Evolutionary conservation across 345 rosid species (phyloP).

Genomic region (Populus tremula): DNA sequence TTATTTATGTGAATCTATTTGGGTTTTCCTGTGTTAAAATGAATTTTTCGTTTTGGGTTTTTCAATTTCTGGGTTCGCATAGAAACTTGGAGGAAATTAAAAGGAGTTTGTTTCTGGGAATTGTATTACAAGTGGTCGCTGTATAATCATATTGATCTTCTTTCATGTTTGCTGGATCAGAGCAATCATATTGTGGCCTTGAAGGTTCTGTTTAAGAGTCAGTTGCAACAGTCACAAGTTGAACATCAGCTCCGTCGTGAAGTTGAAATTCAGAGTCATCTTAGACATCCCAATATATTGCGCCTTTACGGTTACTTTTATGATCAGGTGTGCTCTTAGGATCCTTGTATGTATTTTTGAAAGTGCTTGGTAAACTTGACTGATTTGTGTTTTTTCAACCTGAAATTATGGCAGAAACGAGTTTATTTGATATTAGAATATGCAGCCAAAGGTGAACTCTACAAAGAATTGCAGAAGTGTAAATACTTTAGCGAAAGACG

Average conservation of each 20-base stretch:
- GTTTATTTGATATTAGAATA: slow-evolving; percentile 80
- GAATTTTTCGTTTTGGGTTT: background rate
- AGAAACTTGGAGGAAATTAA: background rate
- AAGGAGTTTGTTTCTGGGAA: too few species aligned
- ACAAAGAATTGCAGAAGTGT: slow-evolving; percentile 85
- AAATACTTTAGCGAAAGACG: slow-evolving; percentile 88
- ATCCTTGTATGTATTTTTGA: background rate
- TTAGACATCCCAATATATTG: slow-evolving; percentile 80
- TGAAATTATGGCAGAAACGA: slow-evolving; percentile 58
- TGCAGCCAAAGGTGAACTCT: slow-evolving; percentile 88
- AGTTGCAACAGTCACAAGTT: slow-evolving; percentile 92
- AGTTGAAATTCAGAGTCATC: slow-evolving; percentile 98
- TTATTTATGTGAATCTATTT: background rate
- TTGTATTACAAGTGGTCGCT: background rate
- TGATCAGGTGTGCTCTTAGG: slow-evolving; percentile 59
- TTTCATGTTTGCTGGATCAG: slow-evolving; percentile 37
- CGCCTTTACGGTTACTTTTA: slow-evolving; percentile 94
- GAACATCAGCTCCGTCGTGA: slow-evolving; percentile 95
- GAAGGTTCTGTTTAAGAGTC: slow-evolving; percentile 91
- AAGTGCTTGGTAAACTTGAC: slow-evolving; percentile 3
- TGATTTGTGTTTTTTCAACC: background rate
- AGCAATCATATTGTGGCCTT: slow-evolving; percentile 92
- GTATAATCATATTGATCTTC: background rate
- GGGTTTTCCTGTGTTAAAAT: background rate
- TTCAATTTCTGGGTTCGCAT: background rate